phyloP scores from a whole-genome alignment of 2,329 filamentous ascomycete species.

The Fusarium chaquense region DNA sequence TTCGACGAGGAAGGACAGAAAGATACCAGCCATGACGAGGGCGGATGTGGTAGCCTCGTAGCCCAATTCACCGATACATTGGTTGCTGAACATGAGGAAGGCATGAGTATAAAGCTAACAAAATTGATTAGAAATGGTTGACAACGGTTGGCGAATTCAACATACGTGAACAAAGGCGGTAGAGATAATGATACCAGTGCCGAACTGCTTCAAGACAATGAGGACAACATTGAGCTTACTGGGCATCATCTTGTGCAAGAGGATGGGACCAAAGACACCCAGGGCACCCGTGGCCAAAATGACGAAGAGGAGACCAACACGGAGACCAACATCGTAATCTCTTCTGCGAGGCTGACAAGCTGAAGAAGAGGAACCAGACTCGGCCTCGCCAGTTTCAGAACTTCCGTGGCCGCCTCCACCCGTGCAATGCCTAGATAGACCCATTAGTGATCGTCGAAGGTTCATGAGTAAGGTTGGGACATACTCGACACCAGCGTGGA shows the following conservation, averaged over 20 bases:
- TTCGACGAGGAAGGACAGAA: conserved; percentile 79
- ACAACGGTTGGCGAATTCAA: conserved; percentile 7
- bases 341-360: conserved; percentile 61
- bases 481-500: conserved; percentile 80
- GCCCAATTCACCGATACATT: conserved; percentile 72
- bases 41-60: conserved; percentile 79
- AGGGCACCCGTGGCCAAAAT: conserved; percentile 76
- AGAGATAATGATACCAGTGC: conserved; percentile 78
- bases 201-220: conserved; percentile 77
- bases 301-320: conserved; percentile 78
- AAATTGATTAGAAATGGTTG: not conserved
- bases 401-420: conserved; percentile 58
- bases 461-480: conserved; percentile 43
- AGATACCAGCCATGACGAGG: conserved; percentile 79
- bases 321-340: conserved; percentile 75
- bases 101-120: conserved; percentile 79
- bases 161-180: conserved; percentile 76
- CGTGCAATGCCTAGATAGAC: conserved; percentile 65
- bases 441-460: conserved; percentile 6
- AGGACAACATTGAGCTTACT: conserved; percentile 64
- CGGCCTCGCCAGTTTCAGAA: conserved; percentile 26
- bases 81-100: conserved; percentile 76
- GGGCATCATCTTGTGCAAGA: conserved; percentile 69
- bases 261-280: conserved; percentile 76
- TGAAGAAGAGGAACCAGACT: conserved; percentile 46